Base-by-base conservation (phyloP, 495 filamentous ascomycete genomes). In the Cercophora sp. region DNA sequence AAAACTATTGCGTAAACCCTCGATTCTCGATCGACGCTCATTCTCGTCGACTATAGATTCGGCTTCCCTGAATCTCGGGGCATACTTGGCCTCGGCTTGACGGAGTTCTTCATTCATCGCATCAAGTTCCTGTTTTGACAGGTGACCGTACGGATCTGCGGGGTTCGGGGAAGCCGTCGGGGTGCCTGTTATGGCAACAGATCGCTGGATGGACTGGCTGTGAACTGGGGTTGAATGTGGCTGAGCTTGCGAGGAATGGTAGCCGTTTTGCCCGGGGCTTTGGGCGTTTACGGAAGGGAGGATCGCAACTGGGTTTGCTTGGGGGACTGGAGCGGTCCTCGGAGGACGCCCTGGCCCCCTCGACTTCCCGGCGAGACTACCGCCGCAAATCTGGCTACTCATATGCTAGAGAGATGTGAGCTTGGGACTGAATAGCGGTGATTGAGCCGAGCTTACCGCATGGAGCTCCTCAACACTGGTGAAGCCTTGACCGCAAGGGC, bases 1-100 rank as follows among this genome's bases (percentile, higher is more conserved):
- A 39, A 73, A 76, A 22, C 66, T 66, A 31, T 74, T 75, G 8
- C 71, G 68, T 0, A 78, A 56, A 11, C 70, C 70, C 1, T 73
- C 73, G 3, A 77, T 42, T 44, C 56, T 70, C 8, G 20, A 13
- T 6, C 60, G 59, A 5, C 67, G 62, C 20, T 57, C 48, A 4
- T 59, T 61, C 22, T 69, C 66, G 47, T 76, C 71, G 1, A 41
- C 25, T 10, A 71, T 68, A 1, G 8, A 13, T 41, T 72, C 63
- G 1, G 68, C 70, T 47, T 75, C 70, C 6, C 61, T 61, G 27
- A 75, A 71, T 20, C 70, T 62, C 18, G 62, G 56, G 1, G 56
- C 58, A 54, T 71, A 74, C 27, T 58, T 67, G 3, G 44, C 31
- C 54, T 77, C 71, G 1, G 71, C 70, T 16, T 59, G 58, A 4